Evolutionary conservation across 163 green algal species (phyloP), one percentile per base, ranked within the genome.

Genomic region (Scenedesmus sp.): DNA sequence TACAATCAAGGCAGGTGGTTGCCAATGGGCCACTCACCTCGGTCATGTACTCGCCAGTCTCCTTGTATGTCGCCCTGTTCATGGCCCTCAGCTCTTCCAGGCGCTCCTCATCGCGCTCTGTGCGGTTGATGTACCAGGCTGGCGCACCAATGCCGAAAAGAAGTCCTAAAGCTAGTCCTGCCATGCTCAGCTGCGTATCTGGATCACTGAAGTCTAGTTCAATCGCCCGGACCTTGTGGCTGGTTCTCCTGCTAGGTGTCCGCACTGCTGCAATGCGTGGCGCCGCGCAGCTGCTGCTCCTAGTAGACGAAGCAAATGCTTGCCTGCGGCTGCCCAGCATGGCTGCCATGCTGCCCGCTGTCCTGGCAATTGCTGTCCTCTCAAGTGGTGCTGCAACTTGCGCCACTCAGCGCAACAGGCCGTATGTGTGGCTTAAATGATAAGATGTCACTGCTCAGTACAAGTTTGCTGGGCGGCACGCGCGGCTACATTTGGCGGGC

Each of bases 41-140:
- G 10, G 26, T 92, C 95, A 97, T 94, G 93, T 97, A 97, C 89
- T 97, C 94, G 7, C 96, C 96, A 55, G 96, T 97, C 85, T 94
- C 86, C 26, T 96, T 84, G 81, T 90, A 97, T 1, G 91, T 97
- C 7, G 94, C 95, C 56, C 94, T 89, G 93, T 97, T 97, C 52
- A 97, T 89, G 16, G 95, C 94, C 0, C 96, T 93, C 4, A 97
- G 90, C 91, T 97, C 95, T 79, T 97, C 95, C 20, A 97, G 88
- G 2, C 94, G 91, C 90, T 97, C 94, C 93, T 97, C 95, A 56
- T 97, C 96, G 76, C 94, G 93, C 82, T 97, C 96, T 55, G 93
- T 94, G 54, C 95, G 93, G 83, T 94, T 96, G 74, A 96, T 95
- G 88, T 96, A 97, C 90, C 94, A 97, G 18, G 96, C 79, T 12